Evolutionary conservation across 192 early-diverging fungal species (phyloP), one percentile per base, ranked within the genome.

Genomic region (Coemansia sp.): DNA sequence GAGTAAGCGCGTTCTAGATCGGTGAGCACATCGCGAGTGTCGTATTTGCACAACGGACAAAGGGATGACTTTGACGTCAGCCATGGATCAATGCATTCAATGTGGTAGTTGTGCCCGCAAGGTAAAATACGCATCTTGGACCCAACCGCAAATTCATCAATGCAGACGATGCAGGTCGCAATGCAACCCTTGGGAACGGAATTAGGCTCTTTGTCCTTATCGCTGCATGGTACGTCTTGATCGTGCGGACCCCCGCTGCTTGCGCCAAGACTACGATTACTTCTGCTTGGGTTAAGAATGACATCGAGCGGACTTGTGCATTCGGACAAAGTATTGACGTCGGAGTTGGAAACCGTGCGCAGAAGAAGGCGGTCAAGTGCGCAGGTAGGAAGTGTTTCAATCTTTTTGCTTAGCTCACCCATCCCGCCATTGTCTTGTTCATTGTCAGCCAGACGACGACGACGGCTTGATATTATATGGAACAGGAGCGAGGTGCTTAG

Each of bases 21-120:
- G 16, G 74, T 82, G 49, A 82, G 60, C 9, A 76, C 74, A 28
- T 55, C 64, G 38, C 76, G 71, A 9, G 81, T 78, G 38, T 85
- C 81, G 32, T 69, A 75, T 48, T 82, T 79, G 69, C 84, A 85
- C 28, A 83, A 54, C 4, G 84, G 84, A 48, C 84, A 85, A 22
- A 85, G 56, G 12, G 74, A 81, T 0, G 71, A 77, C 44, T 80
- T 76, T 54, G 74, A 57, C 0, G 82, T 78, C 23, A 85, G 67
- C 84, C 84, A 85, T 2, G 76, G 78, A 48, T 85, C 84, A 34
- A 85, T 78, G 58, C 84, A 85, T 25, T 77, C 81, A 9, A 76
- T 76, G 58, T 85, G 84, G 62, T 82, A 85, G 64, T 73, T 73
- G 75, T 85, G 84, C 19, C 78, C 71, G 28, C 82, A 84, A 6